Conservation (phyloP, 495 filamentous ascomycete genomes). For the Penicillium lividum region DNA sequence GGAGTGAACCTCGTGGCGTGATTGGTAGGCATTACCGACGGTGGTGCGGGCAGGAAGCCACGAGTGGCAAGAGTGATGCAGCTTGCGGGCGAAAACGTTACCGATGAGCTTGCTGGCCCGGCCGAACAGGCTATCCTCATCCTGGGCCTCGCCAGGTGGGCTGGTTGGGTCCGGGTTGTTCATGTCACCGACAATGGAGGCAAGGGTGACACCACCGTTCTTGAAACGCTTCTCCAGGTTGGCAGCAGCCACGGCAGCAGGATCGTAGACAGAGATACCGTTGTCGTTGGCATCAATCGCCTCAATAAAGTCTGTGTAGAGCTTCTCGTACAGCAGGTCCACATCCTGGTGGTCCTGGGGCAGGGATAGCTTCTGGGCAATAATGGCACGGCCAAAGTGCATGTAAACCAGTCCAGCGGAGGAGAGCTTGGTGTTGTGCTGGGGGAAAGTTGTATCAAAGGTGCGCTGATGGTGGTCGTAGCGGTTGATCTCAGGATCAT, state of each 20-base stretch:
- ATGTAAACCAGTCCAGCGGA: slow-evolving; percentile 92
- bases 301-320: slow-evolving; percentile 93
- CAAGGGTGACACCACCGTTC: slow-evolving; percentile 77
- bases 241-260: slow-evolving; percentile 59
- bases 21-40: slow-evolving; percentile 69
- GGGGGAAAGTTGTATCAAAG: slow-evolving; percentile 78
- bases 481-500: slow-evolving; percentile 70
- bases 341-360: slow-evolving; percentile 64
- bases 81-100: slow-evolving; percentile 75
- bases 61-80: slow-evolving; percentile 53
- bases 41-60: slow-evolving; percentile 88
- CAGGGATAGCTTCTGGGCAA: slow-evolving; percentile 66
- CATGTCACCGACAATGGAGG: slow-evolving; percentile 78
- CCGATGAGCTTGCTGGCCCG: slow-evolving; percentile 79
- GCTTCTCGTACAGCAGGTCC: slow-evolving; percentile 74
- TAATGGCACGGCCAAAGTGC: slow-evolving; percentile 86
- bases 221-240: slow-evolving; percentile 77
- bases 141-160: slow-evolving; percentile 59
- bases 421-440: slow-evolving; percentile 80
- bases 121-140: slow-evolving; percentile 79
- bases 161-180: slow-evolving; percentile 59
- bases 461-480: slow-evolving; percentile 98
- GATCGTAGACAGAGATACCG: slow-evolving; percentile 80
- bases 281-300: slow-evolving; percentile 98
- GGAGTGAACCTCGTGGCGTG: slow-evolving; percentile 63